phyloP scores from a whole-genome alignment of 108 stramenopile genomes.

The Chaetoceros tenuissimus region DNA sequence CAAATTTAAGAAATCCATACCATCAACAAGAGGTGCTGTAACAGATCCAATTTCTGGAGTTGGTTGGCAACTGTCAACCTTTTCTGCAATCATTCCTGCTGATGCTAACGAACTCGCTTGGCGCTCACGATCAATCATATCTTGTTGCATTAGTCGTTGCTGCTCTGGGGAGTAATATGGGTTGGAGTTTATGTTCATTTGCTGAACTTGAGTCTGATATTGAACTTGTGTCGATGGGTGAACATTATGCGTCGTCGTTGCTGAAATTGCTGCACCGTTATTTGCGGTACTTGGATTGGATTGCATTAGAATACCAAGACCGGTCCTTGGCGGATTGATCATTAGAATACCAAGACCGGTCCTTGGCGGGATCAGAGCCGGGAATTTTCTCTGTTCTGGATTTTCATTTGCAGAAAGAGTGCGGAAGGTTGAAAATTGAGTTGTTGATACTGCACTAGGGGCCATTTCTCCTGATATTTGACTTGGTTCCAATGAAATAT shows the following conservation, averaged over 20 bases:
- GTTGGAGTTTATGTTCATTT: slow-evolving; percentile 17
- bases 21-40: neutral
- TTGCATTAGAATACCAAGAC: slow-evolving; percentile 49
- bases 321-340: slow-evolving; percentile 50
- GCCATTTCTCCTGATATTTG: neutral
- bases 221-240: too few species aligned
- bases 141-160: slow-evolving; percentile 32
- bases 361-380: slow-evolving; percentile 18
- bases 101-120: slow-evolving; percentile 78
- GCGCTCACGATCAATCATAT: slow-evolving; percentile 70
- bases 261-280: neutral
- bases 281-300: neutral
- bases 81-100: slow-evolving; percentile 74
- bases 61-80: slow-evolving; percentile 4
- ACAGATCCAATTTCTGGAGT: neutral
- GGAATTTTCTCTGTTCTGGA: neutral
- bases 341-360: slow-evolving; percentile 72
- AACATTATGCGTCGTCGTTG: slow-evolving; percentile 7
- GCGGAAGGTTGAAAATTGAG: neutral
- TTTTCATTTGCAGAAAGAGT: neutral
- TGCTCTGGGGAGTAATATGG: slow-evolving; percentile 29
- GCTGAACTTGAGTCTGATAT: slow-evolving; percentile 11
- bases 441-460: neutral
- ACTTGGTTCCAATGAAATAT: slow-evolving; percentile 9
- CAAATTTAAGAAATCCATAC: slow-evolving; percentile 17